Base-by-base conservation (phyloP, 805 yeast species). In the Lachancea mirantina region DNA sequence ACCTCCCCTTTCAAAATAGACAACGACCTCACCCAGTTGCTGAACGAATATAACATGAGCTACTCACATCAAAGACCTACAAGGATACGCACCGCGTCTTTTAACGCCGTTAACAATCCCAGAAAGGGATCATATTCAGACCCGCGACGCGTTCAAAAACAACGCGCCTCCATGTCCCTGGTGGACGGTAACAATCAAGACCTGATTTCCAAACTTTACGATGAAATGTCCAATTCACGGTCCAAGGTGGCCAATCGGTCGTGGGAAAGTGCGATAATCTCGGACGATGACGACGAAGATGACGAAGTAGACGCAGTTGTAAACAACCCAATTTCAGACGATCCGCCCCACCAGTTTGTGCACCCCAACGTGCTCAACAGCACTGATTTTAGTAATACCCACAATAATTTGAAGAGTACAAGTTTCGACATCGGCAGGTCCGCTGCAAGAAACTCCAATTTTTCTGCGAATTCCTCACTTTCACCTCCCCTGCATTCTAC, bases 111-210 rank as follows among this genome's bases (percentile, higher is more conserved):
- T 5, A 34, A 28, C 28, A 34, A 27, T n/a, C 24, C 36, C 3
- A 23, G 38, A 6, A 28, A 28, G 11, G 16, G 28, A 5, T 38
- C 41, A 8, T 24, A 13, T 21, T 28, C 34, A n/a, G 41, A 38
- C 14, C 29, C 31, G 9, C 41, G 22, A 15, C 51, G 56, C n/a
- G 36, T 52, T 13, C 45, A 43, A 23, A 52, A 52, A 21, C 50
- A 44, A 19, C 52, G 57, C 19, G 39, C 48, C 8, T 51, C 59
- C 2, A 42, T 50, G 38, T 52, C 59, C 14, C 38, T 43, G 18
- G 35, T 49, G 19, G 55, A 50, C 22, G 44, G 46, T 5, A 14
- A 30, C 38, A 13, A 47, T 36, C 34, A 31, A 14, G 53, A 49
- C 28, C 21, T 52, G 8, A 39, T 50, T 16, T 36, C 47, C 9